Conservation (phyloP, 306 rosid genomes). For the Prunus mume region DNA sequence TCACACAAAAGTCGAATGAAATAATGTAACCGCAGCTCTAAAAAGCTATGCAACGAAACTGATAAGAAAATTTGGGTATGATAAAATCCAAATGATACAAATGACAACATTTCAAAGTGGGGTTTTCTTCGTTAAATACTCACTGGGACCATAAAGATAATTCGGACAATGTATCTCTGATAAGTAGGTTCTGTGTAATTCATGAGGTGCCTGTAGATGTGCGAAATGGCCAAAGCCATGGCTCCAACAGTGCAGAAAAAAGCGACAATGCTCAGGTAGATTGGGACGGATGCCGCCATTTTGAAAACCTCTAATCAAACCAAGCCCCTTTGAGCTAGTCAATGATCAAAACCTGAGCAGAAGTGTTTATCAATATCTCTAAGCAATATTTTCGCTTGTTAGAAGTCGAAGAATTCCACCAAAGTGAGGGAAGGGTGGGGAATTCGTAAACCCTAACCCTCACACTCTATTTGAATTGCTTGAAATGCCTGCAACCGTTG, state of each 20-base stretch:
- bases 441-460: slow-evolving; percentile 2
- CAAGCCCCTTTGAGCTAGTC: not conserved
- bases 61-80: no score
- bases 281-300: slow-evolving; percentile 64
- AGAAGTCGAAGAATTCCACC: not conserved
- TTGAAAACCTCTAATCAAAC: not conserved
- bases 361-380: not conserved
- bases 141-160: slow-evolving; percentile 95
- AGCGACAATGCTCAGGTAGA: slow-evolving; percentile 60
- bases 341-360: slow-evolving; percentile 23
- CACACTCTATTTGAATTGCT: not conserved
- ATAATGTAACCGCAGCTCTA: not conserved
- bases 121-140: slow-evolving; percentile 20
- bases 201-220: slow-evolving; percentile 81
- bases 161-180: slow-evolving; percentile 90
- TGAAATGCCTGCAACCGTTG: not conserved
- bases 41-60: not conserved
- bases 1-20: not conserved
- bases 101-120: not conserved
- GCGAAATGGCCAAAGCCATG: slow-evolving; percentile 64
- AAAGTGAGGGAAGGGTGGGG: not conserved
- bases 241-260: slow-evolving; percentile 89
- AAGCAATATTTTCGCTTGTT: not conserved
- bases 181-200: slow-evolving; percentile 96
- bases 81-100: not conserved